Evolutionary conservation across 2,329 filamentous ascomycete species (phyloP), one percentile per base, ranked within the genome.

Genomic region (Ophiostoma piceae): DNA sequence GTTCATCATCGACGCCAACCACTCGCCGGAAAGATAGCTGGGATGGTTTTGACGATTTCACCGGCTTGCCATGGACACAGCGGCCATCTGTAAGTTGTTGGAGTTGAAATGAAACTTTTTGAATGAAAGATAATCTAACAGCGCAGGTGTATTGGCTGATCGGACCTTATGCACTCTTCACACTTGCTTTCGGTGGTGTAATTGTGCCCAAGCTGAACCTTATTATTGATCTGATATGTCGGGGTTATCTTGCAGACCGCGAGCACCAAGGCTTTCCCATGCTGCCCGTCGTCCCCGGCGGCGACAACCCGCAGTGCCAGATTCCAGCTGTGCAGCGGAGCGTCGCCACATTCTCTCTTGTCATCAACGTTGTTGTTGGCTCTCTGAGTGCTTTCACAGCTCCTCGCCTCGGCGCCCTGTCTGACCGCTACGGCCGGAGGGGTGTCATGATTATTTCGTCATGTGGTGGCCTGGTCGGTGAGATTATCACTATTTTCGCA

Each of bases 201-300:
- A 83, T 95, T 8, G 92, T 97, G 9, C 94, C 94, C 11, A 95
- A 91, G 78, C 84, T 97, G 72, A 96, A 97, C 76, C 81, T 97
- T 79, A 92, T 96, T 72, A 84, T 96, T 72, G 85, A 89, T 71
- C 84, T 99, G 37, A 87, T 98, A 68, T 99, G 95, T 79, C 87
- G 88, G 72, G 85, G 91, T 72, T 96, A 97, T 79, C 90, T 95
- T 74, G 84, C 88, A 32, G 90, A 96, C 74, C 77, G 83, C 3
- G 74, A 79, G 9, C 84, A 92, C 72, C 88, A 90, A 0, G 81
- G 79, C 35, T 87, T 87, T 73, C 83, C 83, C 7, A 84, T 89
- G 76, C 77, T 84, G 0, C 90, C 91, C 0, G 83, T 94, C 3
- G 76, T 91, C 3, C 83, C 90, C 37, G 90, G 89, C 3, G 85